A percentile compares a stretch with the other conserved stretches of the same genome.
phyloP scores from a whole-genome alignment of 805 yeast species.

The Ogataea philodendri region DNA sequence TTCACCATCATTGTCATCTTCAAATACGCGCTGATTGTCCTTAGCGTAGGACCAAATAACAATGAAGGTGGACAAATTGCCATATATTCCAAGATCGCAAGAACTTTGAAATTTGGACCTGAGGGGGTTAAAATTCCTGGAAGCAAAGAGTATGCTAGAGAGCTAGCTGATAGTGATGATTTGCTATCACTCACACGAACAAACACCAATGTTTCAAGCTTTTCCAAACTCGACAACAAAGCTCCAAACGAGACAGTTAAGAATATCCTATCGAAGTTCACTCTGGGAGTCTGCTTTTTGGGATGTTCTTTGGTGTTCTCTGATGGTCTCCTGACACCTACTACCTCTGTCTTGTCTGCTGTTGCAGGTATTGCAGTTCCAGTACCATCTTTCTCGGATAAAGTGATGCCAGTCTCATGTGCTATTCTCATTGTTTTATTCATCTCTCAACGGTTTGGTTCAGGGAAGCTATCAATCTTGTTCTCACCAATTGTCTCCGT shows the following conservation, averaged over 20 bases:
- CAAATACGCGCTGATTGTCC: conserved; percentile 51
- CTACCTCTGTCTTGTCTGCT: conserved; percentile 59
- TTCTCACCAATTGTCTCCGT: conserved; percentile 56
- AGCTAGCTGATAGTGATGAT: conserved; percentile 30
- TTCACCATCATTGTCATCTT: conserved; percentile 51
- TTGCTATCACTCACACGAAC: conserved; percentile 37
- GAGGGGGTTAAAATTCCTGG: conserved; percentile 45
- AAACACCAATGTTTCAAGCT: conserved; percentile 34
- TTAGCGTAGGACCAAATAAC: conserved; percentile 50
- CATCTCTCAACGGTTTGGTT: conserved; percentile 48
- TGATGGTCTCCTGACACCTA: conserved; percentile 62
- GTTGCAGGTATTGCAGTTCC: conserved; percentile 56
- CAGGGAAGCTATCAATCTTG: conserved; percentile 43
- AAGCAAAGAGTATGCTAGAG: conserved; percentile 9
- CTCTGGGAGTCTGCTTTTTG: conserved; percentile 42
- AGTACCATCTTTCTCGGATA: conserved; percentile 39
- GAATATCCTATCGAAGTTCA: conserved; percentile 34
- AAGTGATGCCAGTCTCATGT: conserved; percentile 49
- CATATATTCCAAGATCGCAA: conserved; percentile 56
- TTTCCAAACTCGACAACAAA: too few relatives aligned
- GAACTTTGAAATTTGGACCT: conserved; percentile 46
- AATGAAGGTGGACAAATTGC: conserved; percentile 68
- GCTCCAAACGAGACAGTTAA: conserved; percentile 23
- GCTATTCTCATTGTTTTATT: conserved; percentile 46
- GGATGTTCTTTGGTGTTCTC: conserved; percentile 58